Evolutionary conservation across 768 basidiomycete species (phyloP), one percentile per base, ranked within the genome.

Genomic region (Pulveroboletus sp.): DNA sequence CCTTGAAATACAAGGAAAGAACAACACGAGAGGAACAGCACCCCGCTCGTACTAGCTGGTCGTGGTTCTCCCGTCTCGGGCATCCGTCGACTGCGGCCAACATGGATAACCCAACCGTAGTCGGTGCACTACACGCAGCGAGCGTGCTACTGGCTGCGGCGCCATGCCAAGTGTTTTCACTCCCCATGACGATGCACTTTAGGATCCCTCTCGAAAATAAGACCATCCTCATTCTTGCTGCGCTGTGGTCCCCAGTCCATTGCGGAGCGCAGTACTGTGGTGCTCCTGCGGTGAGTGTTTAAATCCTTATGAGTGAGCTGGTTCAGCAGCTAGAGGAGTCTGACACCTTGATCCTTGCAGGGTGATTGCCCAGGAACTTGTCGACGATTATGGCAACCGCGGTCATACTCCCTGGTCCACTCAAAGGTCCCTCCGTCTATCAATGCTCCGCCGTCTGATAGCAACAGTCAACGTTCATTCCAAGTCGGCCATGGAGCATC

Each of bases 71-170:
- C 37, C 27, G 32, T 24, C n/a, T 46, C 39, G 31, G 38, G n/a
- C 13, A 30, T 17, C 24, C 17, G 6, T 15, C 7, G 24, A 39
- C 43, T 28, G 46, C 43, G 41, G 26, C n/a, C 14, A 8, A 21
- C 43, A 28, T 31, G 32, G 37, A 48, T n/a, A 3, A 32, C 41
- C 40, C 44, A 10, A 55, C 65, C 43, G 46, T 52, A 43, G 55
- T 65, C n/a, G 53, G 53, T 14, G 57, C 60, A 24, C 54, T 61
- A 3, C 66, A 65, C 38, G 55, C 61, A 17, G 32, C 61, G 33
- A 54, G 55, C 42, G 47, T 57, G 2, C 38, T 65, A 4, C 52
- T 66, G 14, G 66, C 66, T 48, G 63, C 58, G 37, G 61, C 66
- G 18, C 58, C 58, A 24, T 61, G 45, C 36, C 62, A 61, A 31